Evolutionary conservation across 2,329 filamentous ascomycete genomes (phyloP).

Genomic region (Neofusicoccum ribis): DNA sequence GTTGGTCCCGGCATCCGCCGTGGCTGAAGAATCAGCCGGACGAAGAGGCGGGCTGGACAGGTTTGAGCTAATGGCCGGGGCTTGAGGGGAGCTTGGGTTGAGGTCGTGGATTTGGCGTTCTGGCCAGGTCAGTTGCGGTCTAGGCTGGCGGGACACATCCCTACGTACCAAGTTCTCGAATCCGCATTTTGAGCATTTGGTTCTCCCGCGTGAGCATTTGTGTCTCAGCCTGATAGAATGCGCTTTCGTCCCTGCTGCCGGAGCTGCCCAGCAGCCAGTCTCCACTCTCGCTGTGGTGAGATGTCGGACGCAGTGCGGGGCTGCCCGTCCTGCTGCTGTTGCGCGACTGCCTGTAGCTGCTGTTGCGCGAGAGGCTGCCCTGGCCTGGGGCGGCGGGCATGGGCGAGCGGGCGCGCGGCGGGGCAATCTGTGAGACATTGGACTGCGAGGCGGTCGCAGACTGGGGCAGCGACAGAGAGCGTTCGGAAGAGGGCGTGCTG

Average conservation of each 20-base stretch:
- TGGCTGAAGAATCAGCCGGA: slow-evolving; percentile 1
- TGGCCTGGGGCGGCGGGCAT: slow-evolving; percentile 24
- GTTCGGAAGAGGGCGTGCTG: slow-evolving; percentile 50
- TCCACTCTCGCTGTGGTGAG: slow-evolving; percentile 58
- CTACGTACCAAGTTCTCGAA: slow-evolving; percentile 67
- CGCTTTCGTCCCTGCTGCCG: slow-evolving; percentile 63
- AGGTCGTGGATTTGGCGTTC: slow-evolving; percentile 37
- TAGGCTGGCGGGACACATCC: slow-evolving; percentile 10
- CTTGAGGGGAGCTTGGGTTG: slow-evolving; percentile 35
- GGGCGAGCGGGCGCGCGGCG: slow-evolving; percentile 39
- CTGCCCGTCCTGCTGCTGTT: slow-evolving; percentile 43
- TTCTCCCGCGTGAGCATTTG: slow-evolving; percentile 77
- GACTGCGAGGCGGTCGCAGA: slow-evolving; percentile 33
- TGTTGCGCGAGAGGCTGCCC: slow-evolving; percentile 45
- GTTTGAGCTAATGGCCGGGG: slow-evolving; percentile 30
- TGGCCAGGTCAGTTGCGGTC: slow-evolving; percentile 19
- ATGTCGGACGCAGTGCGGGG: slow-evolving; percentile 55
- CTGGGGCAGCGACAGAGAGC: slow-evolving; percentile 47
- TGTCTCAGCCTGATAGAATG: slow-evolving; percentile 80
- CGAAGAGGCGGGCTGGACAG: slow-evolving; percentile 27
- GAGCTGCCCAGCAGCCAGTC: slow-evolving; percentile 62
- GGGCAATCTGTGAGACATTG: slow-evolving; percentile 44
- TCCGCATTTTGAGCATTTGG: slow-evolving; percentile 75
- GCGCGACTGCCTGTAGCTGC: slow-evolving; percentile 41
- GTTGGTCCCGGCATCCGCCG: background rate